Evolutionary conservation across 1,284 basidiomycete species (phyloP).

Genomic region (Kwoniella shivajii): DNA sequence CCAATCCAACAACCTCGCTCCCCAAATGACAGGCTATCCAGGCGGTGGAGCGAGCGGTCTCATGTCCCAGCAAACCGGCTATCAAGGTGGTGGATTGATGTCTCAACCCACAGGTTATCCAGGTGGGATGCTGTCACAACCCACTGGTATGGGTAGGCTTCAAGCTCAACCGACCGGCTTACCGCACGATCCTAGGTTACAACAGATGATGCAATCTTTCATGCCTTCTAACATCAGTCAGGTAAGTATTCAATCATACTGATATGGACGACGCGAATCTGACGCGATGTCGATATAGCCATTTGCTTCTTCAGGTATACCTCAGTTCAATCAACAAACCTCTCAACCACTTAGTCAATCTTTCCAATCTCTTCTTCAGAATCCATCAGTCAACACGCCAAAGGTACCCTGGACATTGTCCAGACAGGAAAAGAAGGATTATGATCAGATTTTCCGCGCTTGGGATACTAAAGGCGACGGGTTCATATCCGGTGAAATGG

Average conservation of each 20-base stretch:
- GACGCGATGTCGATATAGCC: constrained; percentile 37
- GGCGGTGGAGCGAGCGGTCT: constrained; percentile 44
- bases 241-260: constrained; percentile 44
- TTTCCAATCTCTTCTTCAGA: constrained; percentile 59
- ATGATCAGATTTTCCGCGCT: constrained; percentile 93
- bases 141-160: constrained; percentile 63
- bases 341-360: constrained; percentile 60
- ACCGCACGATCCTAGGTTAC: constrained; percentile 71
- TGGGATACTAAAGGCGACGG: constrained; percentile 80
- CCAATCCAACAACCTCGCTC: constrained; percentile 33
- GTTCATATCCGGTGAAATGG: constrained; percentile 84
- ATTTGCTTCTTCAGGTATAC: constrained; percentile 50
- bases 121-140: constrained; percentile 65
- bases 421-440: constrained; percentile 92
- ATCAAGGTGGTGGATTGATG: constrained; percentile 39
- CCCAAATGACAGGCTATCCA: constrained; percentile 46
- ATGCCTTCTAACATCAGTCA: constrained; percentile 62
- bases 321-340: constrained; percentile 61
- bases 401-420: constrained; percentile 86
- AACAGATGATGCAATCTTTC: constrained; percentile 83
- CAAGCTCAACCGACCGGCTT: constrained; percentile 46
- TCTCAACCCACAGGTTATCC: constrained; percentile 40
- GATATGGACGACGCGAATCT: too few relatives aligned
- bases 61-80: constrained; percentile 57
- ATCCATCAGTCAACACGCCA: constrained; percentile 69